These are phyloP conservation scores for Sporobolomyces pararoseus DNA, from an alignment of 768 basidiomycete genomes.

Conservation along the genomic window DNA sequence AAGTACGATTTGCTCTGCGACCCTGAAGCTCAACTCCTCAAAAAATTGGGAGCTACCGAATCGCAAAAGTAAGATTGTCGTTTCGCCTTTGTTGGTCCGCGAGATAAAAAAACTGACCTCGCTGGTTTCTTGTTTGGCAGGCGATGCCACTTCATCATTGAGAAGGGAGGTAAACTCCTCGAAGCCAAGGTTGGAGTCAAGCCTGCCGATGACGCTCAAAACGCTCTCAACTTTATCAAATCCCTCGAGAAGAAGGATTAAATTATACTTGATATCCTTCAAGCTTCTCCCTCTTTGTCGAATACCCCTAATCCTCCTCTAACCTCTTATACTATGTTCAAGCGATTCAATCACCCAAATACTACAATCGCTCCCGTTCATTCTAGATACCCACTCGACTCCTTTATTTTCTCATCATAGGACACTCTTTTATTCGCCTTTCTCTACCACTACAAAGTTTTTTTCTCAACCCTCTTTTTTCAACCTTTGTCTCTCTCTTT, in stretches of 20 bases:
- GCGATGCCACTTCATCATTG: slow-evolving; percentile 90
- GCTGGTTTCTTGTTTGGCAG: slow-evolving; percentile 54
- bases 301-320: too few relatives aligned
- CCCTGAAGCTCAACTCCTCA: slow-evolving; percentile 73
- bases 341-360: too few relatives aligned
- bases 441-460: not conserved
- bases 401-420: too few relatives aligned
- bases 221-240: not conserved
- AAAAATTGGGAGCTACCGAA: slow-evolving; percentile 72
- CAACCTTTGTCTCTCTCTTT: too few relatives aligned
- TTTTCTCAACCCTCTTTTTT: too few relatives aligned
- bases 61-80: slow-evolving; percentile 54
- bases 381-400: too few relatives aligned
- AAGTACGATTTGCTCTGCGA: slow-evolving; percentile 85
- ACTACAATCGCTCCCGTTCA: too few relatives aligned
- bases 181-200: slow-evolving; percentile 82
- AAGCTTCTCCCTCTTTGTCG: too few relatives aligned
- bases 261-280: too few relatives aligned
- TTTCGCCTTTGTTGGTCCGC: not conserved
- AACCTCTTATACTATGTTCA: too few relatives aligned
- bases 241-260: not conserved
- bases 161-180: slow-evolving; percentile 80
- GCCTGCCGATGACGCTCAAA: slow-evolving; percentile 63
- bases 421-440: not conserved
- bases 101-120: too few relatives aligned